A percentile compares a stretch with the other conserved stretches of the same genome.
Evolutionary conservation across 805 yeast species (phyloP).

Genomic region (Cyberlindnera bimundalis): DNA sequence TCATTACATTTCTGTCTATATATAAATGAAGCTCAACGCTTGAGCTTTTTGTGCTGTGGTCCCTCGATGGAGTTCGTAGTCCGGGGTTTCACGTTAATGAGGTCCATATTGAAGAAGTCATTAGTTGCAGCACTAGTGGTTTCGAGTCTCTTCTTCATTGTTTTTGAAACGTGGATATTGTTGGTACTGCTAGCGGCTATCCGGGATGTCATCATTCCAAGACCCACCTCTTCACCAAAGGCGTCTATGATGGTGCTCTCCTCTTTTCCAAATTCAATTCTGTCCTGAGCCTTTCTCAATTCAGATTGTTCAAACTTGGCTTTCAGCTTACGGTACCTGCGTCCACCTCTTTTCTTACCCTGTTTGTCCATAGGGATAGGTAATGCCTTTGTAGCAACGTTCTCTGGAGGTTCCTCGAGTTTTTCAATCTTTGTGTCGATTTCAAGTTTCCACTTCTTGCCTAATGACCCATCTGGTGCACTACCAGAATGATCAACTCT

Average conservation of each 20-base stretch:
- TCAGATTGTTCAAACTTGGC: constrained; percentile 81
- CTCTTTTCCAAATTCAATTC: constrained; percentile 75
- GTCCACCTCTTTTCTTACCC: constrained; percentile 85
- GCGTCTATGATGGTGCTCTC: constrained; percentile 62
- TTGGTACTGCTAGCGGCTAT: constrained; percentile 41
- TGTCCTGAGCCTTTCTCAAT: constrained; percentile 75
- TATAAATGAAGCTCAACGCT: constrained; percentile 1
- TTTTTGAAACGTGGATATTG: constrained; percentile 57
- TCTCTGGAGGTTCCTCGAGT: constrained; percentile 73
- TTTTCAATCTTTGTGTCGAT: constrained; percentile 64
- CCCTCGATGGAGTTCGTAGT: no score
- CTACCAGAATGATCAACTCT: constrained; percentile 62
- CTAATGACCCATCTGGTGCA: constrained; percentile 47
- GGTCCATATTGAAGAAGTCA: constrained; percentile 22
- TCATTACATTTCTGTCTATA: no score
- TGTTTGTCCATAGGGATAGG: constrained; percentile 68
- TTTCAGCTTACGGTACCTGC: constrained; percentile 72
- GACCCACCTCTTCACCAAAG: constrained; percentile 77
- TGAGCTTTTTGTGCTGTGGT: constrained; percentile 7
- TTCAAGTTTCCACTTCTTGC: constrained; percentile 57
- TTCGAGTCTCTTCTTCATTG: constrained; percentile 48
- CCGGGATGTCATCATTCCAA: constrained; percentile 55
- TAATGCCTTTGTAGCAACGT: constrained; percentile 54
- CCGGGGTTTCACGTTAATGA: constrained; percentile 16
- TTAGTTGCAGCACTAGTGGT: constrained; percentile 3